Evolutionary conservation across 306 rosid genomes (phyloP).

Genomic region (Phaseolus lunatus): DNA sequence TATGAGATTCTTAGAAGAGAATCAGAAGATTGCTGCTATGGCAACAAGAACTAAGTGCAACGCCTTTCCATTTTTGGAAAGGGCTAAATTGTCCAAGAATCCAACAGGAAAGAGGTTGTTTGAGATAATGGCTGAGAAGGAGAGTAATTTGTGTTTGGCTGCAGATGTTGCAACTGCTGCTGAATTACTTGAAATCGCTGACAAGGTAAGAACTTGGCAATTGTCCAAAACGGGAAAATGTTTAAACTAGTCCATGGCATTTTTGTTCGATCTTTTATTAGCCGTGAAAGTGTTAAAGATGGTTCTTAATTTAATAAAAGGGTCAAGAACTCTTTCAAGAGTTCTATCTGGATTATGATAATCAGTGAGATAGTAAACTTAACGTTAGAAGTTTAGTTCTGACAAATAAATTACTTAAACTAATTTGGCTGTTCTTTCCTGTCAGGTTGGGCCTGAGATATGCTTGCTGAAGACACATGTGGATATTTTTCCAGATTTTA

Average conservation of each 20-base stretch:
- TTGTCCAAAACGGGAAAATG: neutral
- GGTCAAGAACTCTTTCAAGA: constrained; percentile 6
- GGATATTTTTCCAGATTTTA: constrained; percentile 90
- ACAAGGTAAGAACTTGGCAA: constrained; percentile 58
- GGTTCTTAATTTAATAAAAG: constrained; percentile 13
- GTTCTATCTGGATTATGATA: constrained; percentile 19
- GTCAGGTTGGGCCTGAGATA: constrained; percentile 90
- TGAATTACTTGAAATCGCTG: constrained; percentile 85
- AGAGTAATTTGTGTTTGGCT: constrained; percentile 86
- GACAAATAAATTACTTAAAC: neutral
- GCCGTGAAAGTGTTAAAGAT: neutral
- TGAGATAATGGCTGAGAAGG: constrained; percentile 83
- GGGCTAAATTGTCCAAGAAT: constrained; percentile 79
- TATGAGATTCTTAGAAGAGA: constrained; percentile 74
- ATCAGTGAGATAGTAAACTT: constrained; percentile 13
- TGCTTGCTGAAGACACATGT: constrained; percentile 93
- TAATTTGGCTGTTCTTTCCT: constrained; percentile 24
- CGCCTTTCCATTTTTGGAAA: constrained; percentile 63
- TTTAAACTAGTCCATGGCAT: neutral
- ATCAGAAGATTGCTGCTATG: constrained; percentile 67
- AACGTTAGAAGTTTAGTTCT: constrained; percentile 10
- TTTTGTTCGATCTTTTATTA: constrained; percentile 24
- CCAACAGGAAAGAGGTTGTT: constrained; percentile 81
- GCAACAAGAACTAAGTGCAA: constrained; percentile 49
- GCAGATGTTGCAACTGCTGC: constrained; percentile 86